Percentiles rank a stretch among this genome's conserved stretches.
phyloP scores from a whole-genome alignment of 352 stramenopile species.

The Phytophthora megakarya region DNA sequence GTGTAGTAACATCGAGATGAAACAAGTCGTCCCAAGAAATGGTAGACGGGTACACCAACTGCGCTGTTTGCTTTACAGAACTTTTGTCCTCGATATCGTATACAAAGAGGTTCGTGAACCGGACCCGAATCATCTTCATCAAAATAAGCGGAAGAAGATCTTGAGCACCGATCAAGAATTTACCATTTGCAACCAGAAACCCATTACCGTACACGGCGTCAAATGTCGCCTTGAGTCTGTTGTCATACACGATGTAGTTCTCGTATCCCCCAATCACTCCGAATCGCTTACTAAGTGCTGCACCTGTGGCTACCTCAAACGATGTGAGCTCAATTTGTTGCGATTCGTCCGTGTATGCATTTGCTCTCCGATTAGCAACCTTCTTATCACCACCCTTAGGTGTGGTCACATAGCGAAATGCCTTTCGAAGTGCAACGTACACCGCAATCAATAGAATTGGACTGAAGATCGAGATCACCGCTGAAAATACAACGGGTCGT shows the following conservation, averaged over 20 bases:
- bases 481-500: slow-evolving; percentile 2
- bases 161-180: slow-evolving; percentile 36
- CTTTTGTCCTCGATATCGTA: slow-evolving; percentile 26
- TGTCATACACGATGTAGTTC: slow-evolving; percentile 24
- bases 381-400: background rate
- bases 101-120: slow-evolving; percentile 37
- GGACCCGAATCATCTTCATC: slow-evolving; percentile 36
- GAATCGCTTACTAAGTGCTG: slow-evolving; percentile 23
- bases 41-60: slow-evolving; percentile 30
- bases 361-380: background rate
- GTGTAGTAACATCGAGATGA: slow-evolving; percentile 20
- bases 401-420: background rate
- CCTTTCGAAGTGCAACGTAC: slow-evolving; percentile 22
- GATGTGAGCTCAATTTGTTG: slow-evolving; percentile 12
- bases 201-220: slow-evolving; percentile 43
- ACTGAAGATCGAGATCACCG: slow-evolving; percentile 20
- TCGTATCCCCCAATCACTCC: slow-evolving; percentile 28
- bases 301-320: slow-evolving; percentile 28
- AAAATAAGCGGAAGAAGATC: slow-evolving; percentile 35
- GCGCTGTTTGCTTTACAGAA: slow-evolving; percentile 23
- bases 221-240: slow-evolving; percentile 27
- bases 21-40: slow-evolving; percentile 30
- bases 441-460: slow-evolving; percentile 17
- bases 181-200: slow-evolving; percentile 37
- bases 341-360: slow-evolving; percentile 4